These are phyloP conservation scores for Ceratobasidium sp. DNA, from an alignment of 1,284 basidiomycete species.

Conservation along the genomic window DNA sequence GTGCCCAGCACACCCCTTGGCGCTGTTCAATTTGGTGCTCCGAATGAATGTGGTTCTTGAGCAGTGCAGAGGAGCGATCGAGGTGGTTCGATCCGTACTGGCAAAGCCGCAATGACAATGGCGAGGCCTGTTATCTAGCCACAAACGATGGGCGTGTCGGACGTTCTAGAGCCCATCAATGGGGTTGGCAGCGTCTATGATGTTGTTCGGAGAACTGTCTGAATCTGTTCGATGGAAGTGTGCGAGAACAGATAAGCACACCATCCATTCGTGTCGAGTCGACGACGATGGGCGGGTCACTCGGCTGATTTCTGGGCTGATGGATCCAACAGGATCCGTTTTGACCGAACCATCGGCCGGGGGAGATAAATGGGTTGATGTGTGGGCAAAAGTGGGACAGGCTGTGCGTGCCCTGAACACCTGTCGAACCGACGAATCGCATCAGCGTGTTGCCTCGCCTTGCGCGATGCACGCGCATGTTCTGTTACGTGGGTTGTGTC, in stretches of 20 bases:
- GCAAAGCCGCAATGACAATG: no score
- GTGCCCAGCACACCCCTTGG: background rate
- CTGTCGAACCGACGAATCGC: background rate
- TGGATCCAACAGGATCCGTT: constrained; percentile 5
- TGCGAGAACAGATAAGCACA: constrained; percentile 2
- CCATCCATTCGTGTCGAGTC: no score
- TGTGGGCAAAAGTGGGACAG: background rate
- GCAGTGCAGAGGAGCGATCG: no score
- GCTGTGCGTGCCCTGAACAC: background rate
- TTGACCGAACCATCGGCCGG: background rate
- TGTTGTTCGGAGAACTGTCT: background rate
- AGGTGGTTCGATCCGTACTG: no score
- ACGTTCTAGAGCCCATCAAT: background rate
- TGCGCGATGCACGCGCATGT: background rate
- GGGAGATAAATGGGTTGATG: background rate
- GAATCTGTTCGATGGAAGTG: constrained; percentile 2
- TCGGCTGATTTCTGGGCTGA: background rate
- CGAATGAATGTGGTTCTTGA: background rate
- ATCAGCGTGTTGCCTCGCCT: background rate
- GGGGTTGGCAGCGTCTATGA: constrained; percentile 7
- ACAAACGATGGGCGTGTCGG: constrained; percentile 2
- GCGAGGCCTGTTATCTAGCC: no score
- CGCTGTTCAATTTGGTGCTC: background rate
- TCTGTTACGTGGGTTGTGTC: constrained; percentile 1
- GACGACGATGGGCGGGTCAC: background rate